Percentiles rank a stretch among this genome's conserved stretches.
These are phyloP conservation scores for Sporobolomyces phaffii DNA, from an alignment of 768 basidiomycete genomes.

Conservation along the genomic window DNA sequence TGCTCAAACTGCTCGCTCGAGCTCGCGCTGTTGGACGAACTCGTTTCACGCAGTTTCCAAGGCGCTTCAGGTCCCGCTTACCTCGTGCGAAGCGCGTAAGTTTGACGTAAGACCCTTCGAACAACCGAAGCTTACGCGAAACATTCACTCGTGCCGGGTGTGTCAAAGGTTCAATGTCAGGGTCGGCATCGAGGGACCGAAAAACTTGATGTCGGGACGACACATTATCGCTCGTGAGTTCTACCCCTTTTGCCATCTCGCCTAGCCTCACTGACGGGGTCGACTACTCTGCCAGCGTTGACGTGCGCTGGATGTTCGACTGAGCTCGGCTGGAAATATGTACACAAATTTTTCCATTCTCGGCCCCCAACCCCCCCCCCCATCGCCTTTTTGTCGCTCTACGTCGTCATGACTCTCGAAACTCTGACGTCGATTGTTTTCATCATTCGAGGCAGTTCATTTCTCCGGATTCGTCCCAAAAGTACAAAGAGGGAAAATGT, in stretches of 20 bases:
- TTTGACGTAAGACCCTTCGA: too few species aligned
- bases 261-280: too few species aligned
- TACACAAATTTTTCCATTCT: background rate
- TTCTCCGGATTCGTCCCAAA: slow-evolving; percentile 23
- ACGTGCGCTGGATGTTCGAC: slow-evolving; percentile 11
- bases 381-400: background rate
- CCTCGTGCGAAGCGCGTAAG: slow-evolving; percentile 22
- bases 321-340: slow-evolving; percentile 32
- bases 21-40: slow-evolving; percentile 24
- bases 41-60: slow-evolving; percentile 21
- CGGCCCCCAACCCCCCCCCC: background rate
- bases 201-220: slow-evolving; percentile 16
- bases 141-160: too few species aligned
- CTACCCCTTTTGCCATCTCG: background rate
- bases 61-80: slow-evolving; percentile 14
- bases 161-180: slow-evolving; percentile 11
- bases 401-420: background rate
- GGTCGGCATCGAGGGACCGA: background rate
- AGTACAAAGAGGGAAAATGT: slow-evolving; percentile 31
- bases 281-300: background rate
- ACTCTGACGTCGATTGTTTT: background rate
- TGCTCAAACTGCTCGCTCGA: slow-evolving; percentile 24
- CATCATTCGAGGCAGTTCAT: background rate
- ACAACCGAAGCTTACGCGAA: too few species aligned
- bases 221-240: slow-evolving; percentile 26